Conservation (phyloP, 169 alveolate genomes). For the Eimeria acervulina region DNA sequence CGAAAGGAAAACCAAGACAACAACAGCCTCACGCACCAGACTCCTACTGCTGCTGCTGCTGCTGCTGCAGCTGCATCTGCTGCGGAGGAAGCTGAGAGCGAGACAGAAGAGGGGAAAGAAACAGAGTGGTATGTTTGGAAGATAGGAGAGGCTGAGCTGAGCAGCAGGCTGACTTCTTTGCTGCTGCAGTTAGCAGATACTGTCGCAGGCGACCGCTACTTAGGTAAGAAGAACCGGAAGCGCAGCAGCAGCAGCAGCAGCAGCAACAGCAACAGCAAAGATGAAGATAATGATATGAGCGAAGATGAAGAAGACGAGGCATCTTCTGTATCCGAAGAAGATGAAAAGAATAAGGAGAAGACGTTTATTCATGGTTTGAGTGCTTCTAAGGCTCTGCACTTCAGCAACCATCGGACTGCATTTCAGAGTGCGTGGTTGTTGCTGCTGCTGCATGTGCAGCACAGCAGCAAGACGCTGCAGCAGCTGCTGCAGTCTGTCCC, state of each 20-base stretch:
- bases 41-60: background rate
- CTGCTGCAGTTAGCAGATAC: background rate
- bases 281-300: background rate
- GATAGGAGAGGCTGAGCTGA: conserved; percentile 22
- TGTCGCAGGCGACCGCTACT: background rate
- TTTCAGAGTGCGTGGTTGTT: too few relatives aligned
- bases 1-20: background rate
- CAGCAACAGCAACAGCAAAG: conserved; percentile 18
- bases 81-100: background rate
- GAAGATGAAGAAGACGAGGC: background rate
- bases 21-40: background rate
- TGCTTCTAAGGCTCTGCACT: conserved; percentile 1
- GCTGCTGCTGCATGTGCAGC: conserved; percentile 32
- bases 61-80: background rate
- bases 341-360: background rate
- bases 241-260: conserved; percentile 41
- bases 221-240: background rate
- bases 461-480: background rate
- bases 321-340: too few relatives aligned
- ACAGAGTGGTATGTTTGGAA: background rate
- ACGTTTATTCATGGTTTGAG: background rate
- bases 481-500: conserved; percentile 36
- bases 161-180: conserved; percentile 45
- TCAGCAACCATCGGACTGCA: too few relatives aligned
- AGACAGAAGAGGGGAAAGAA: background rate